Evolutionary conservation across 805 yeast genomes (phyloP).

Genomic region (Cyberlindnera maclurae): DNA sequence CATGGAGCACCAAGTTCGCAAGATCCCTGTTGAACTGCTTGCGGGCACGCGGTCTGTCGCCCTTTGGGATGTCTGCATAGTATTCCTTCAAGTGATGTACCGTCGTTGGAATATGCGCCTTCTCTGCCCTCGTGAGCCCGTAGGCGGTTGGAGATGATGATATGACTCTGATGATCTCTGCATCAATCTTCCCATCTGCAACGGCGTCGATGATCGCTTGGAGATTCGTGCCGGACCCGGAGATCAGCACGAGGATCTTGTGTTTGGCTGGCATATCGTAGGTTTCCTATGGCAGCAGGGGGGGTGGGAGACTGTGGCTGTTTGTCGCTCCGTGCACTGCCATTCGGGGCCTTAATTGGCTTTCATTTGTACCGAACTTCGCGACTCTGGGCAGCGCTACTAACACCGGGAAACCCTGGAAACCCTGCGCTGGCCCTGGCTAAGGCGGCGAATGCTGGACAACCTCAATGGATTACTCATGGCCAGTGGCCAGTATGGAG

Average conservation of each 20-base stretch:
- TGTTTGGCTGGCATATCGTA: not conserved
- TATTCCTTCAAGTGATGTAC: conserved; percentile 68
- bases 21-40: conserved; percentile 70
- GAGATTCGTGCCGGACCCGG: conserved; percentile 93
- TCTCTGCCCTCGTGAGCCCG: conserved; percentile 74
- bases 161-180: conserved; percentile 62
- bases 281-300: not conserved
- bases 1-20: conserved; percentile 56
- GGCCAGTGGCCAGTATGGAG: too few relatives aligned
- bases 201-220: conserved; percentile 88
- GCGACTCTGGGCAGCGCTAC: too few relatives aligned
- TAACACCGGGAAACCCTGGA: too few relatives aligned
- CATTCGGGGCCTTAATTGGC: too few relatives aligned
- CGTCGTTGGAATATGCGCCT: conserved; percentile 61
- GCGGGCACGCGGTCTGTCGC: conserved; percentile 56
- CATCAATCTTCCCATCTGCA: conserved; percentile 33
- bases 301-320: too few relatives aligned
- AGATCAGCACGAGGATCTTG: conserved; percentile 62
- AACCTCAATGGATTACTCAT: too few relatives aligned
- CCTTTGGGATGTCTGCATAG: conserved; percentile 69
- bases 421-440: too few relatives aligned
- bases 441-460: too few relatives aligned
- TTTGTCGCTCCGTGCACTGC: too few relatives aligned
- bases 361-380: too few relatives aligned
- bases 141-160: conserved; percentile 84